Evolutionary conservation across 2,329 filamentous ascomycete species (phyloP).

Genomic region (Aspergillus sp.): DNA sequence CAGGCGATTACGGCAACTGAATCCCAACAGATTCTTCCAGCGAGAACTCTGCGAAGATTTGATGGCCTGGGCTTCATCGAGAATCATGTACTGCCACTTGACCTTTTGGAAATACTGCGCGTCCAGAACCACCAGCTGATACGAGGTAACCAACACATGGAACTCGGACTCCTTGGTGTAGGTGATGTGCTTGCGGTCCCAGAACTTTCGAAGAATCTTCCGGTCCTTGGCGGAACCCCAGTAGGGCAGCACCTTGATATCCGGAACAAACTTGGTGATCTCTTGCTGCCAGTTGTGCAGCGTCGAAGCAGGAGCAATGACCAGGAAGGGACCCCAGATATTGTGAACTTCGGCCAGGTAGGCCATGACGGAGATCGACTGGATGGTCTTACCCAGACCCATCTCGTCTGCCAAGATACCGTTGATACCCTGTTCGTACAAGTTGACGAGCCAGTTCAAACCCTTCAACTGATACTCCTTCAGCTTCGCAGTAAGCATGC

Average conservation of each 20-base stretch:
- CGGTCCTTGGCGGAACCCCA: conserved; percentile 94
- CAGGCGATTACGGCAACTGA: conserved; percentile 92
- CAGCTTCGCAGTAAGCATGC: conserved; percentile 86
- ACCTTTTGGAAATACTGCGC: conserved; percentile 99
- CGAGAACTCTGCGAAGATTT: conserved; percentile 95
- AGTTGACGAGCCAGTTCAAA: conserved; percentile 97
- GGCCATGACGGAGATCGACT: conserved; percentile 98
- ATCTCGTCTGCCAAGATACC: conserved; percentile 98
- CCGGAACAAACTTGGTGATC: conserved; percentile 89
- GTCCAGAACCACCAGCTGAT: conserved; percentile 94
- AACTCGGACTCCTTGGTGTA: conserved; percentile 92
- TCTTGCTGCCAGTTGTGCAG: conserved; percentile 99
- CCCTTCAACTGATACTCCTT: conserved; percentile 99
- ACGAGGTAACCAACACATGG: conserved; percentile 94
- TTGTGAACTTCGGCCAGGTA: conserved; percentile 97
- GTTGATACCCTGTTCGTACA: conserved; percentile 99
- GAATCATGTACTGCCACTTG: conserved; percentile 99
- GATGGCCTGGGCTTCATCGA: conserved; percentile 98
- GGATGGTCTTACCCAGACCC: conserved; percentile 98
- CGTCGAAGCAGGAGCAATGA: conserved; percentile 93
- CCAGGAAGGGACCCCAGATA: conserved; percentile 96
- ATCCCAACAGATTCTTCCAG: conserved; percentile 92
- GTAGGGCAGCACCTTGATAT: conserved; percentile 93
- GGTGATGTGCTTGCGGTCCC: conserved; percentile 96
- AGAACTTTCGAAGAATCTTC: conserved; percentile 96